Conservation (phyloP, 2,329 filamentous ascomycete genomes). For the Metarhizium rileyi region DNA sequence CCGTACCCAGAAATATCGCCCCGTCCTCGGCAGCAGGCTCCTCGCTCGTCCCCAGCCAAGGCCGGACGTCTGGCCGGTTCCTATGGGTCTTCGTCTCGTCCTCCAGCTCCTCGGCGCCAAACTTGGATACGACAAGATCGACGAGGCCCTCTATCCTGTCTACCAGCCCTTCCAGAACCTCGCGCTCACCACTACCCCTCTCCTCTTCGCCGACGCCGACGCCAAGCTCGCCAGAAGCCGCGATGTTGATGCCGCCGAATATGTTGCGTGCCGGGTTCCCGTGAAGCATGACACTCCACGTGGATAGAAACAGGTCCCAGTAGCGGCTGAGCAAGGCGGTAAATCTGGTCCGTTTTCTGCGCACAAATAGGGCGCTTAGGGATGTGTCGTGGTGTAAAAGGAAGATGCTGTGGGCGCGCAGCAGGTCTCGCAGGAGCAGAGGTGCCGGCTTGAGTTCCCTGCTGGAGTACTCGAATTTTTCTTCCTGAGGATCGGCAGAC, state of each 20-base stretch:
- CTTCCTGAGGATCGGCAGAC: conserved; percentile 28
- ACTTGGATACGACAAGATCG: conserved; percentile 80
- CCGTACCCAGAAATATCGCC: conserved; percentile 74
- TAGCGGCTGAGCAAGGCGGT: conserved; percentile 64
- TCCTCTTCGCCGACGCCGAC: conserved; percentile 94
- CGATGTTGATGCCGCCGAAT: conserved; percentile 77
- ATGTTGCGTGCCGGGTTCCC: conserved; percentile 77
- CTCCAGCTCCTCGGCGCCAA: conserved; percentile 44
- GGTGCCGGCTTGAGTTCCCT: conserved; percentile 78
- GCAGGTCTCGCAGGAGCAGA: conserved; percentile 69
- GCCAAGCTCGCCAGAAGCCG: conserved; percentile 82
- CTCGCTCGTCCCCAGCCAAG: conserved; percentile 66
- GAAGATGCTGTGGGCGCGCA: conserved; percentile 76
- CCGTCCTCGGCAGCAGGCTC: conserved; percentile 67
- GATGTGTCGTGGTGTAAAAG: conserved; percentile 77
- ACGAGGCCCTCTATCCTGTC: conserved; percentile 72
- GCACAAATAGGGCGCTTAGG: conserved; percentile 58
- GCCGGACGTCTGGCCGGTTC: conserved; percentile 12
- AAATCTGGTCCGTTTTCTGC: conserved; percentile 57
- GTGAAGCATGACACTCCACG: conserved; percentile 85
- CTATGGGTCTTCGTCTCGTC: conserved; percentile 13
- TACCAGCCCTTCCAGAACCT: conserved; percentile 84
- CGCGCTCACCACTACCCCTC: conserved; percentile 83
- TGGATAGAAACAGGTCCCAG: conserved; percentile 61
- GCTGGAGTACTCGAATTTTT: conserved; percentile 68